These are phyloP conservation scores for Phylloporus rhodoxanthus DNA, from an alignment of 768 basidiomycete species.

Conservation along the genomic window DNA sequence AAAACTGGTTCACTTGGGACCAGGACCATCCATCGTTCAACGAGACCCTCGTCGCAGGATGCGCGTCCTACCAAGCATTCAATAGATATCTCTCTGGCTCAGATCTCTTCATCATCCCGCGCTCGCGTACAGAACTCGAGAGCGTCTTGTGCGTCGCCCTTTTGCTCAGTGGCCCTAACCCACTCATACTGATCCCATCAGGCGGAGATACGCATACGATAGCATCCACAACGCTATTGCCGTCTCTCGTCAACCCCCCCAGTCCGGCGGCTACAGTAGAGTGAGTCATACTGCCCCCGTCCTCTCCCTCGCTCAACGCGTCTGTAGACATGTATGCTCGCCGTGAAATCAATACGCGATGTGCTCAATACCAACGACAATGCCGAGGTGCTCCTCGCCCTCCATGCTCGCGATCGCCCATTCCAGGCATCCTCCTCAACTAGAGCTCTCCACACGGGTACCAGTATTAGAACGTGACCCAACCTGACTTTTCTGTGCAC, in stretches of 20 bases:
- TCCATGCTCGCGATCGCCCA: slow-evolving; percentile 41
- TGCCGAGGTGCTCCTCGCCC: slow-evolving; percentile 52
- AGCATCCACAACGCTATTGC: slow-evolving; percentile 78
- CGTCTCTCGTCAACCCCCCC: slow-evolving; percentile 56
- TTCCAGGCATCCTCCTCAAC: slow-evolving; percentile 12
- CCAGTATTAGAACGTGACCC: slow-evolving; percentile 24
- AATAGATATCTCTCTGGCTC: slow-evolving; percentile 65
- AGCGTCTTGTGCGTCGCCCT: slow-evolving; percentile 53
- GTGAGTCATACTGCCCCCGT: slow-evolving; percentile 29
- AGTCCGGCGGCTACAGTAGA: slow-evolving; percentile 49
- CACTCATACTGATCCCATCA: slow-evolving; percentile 26
- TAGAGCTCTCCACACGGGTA: slow-evolving; percentile 11
- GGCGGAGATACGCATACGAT: slow-evolving; percentile 71
- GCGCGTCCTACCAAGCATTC: slow-evolving; percentile 77
- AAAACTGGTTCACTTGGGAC: slow-evolving; percentile 67
- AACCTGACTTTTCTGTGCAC: not conserved
- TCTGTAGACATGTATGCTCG: slow-evolving; percentile 59
- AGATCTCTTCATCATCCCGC: slow-evolving; percentile 67
- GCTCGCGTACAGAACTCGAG: slow-evolving; percentile 60
- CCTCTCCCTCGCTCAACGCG: not conserved
- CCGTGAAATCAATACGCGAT: slow-evolving; percentile 62
- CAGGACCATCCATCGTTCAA: slow-evolving; percentile 61
- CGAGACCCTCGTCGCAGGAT: slow-evolving; percentile 69
- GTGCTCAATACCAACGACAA: slow-evolving; percentile 71
- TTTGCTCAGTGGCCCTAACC: not conserved